Evolutionary conservation across 2,329 filamentous ascomycete genomes (phyloP).

Genomic region (Ambrosiella cleistominuta): DNA sequence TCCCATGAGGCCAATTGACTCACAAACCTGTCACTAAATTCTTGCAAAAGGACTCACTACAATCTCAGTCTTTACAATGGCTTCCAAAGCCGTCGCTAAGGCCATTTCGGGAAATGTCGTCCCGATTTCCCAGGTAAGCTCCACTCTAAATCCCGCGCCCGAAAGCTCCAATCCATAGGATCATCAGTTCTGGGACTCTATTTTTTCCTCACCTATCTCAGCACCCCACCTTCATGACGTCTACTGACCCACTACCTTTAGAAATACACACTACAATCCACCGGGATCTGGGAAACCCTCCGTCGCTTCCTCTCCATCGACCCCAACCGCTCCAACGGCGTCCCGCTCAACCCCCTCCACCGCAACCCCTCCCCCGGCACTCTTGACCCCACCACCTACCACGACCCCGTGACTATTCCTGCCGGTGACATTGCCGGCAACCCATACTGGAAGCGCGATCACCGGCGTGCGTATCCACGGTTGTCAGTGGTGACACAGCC

Average conservation of each 20-base stretch:
- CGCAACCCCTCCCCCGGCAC: conserved; percentile 53
- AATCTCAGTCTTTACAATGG: conserved; percentile 28
- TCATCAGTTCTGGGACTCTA: background rate
- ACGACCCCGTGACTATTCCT: conserved; percentile 38
- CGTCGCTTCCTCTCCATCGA: conserved; percentile 67
- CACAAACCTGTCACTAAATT: too few relatives aligned
- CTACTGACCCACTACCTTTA: conserved; percentile 22
- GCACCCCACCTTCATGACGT: background rate
- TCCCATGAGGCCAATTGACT: conserved; percentile 1
- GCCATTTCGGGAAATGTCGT: conserved; percentile 33
- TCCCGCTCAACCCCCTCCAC: conserved; percentile 85
- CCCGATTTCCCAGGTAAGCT: conserved; percentile 39
- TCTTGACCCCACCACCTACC: conserved; percentile 21
- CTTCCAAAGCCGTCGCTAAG: conserved; percentile 41
- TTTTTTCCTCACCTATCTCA: background rate
- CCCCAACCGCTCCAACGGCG: conserved; percentile 71
- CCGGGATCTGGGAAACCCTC: conserved; percentile 71
- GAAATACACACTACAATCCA: conserved; percentile 93
- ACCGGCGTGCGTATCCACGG: conserved; percentile 63
- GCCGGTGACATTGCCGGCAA: conserved; percentile 23
- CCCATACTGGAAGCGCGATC: conserved; percentile 68
- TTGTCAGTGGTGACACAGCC: conserved; percentile 66
- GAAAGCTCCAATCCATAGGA: background rate
- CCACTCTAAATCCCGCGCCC: background rate
- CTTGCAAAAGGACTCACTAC: too few relatives aligned